Base-by-base conservation (phyloP, 148 eudicot genomes). In the Silene latifolia region DNA sequence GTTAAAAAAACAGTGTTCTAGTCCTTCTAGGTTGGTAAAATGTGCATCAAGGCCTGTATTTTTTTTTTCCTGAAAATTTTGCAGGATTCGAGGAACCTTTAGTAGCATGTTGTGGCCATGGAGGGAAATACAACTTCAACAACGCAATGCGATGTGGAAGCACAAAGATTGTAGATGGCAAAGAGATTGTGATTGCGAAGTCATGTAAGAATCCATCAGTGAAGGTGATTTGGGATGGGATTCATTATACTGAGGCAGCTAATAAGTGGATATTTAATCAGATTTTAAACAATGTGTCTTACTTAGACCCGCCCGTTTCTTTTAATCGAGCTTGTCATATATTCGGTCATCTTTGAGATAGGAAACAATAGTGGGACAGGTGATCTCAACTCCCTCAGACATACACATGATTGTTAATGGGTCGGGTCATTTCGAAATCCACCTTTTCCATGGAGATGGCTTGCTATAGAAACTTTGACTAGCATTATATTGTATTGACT, bases 211-310 rank as follows among this genome's bases (percentile, higher is more conserved):
- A 85, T 42, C 79, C 88, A 4, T 69, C 81, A 3, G 27, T 54
- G 24, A 27, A 77, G 24, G 79, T 80, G n/a, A 76, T 23, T 77
- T 85, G 88, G 88, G 88, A 85, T 59, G 88, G 88, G 19, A 82
- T 80, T 29, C 88, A 85, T 71, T 82, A 71, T 56, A 80, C 88
- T 8, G 88, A 85, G 69, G 88, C 84, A 5, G 87, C 85, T 19
- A 85, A 85, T 57, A 80, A 80, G 61, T 85, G 88, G 88, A 29
- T 82, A 27, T 75, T 80, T 58, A 39, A 74, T 60, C 85, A 80
- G 15, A 72, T 85, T 8, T 7, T 78, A 2, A 67, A 27, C 5
- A 60, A 80, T 24, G 64, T 27, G 20, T 75, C 82, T 3, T 76
- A 71, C 23, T 44, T 73, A 39, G 82, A 83, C 67, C 86, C 84